Evolutionary conservation across 331 rosid genomes (phyloP).

Genomic region (Saraca asoca): DNA sequence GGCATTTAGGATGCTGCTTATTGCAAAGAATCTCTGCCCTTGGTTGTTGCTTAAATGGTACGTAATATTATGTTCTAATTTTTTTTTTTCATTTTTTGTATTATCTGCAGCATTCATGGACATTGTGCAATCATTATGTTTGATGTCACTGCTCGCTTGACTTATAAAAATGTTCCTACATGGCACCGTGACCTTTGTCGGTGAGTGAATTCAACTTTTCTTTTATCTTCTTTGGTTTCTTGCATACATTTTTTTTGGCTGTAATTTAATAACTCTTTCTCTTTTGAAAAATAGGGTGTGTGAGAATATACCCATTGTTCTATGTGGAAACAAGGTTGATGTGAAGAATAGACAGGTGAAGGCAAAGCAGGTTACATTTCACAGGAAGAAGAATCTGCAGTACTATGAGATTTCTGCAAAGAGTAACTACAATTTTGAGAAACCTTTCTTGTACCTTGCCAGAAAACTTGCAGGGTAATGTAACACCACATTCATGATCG

Average conservation of each 20-base stretch:
- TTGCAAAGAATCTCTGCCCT: no score
- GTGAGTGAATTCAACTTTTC: slow-evolving; percentile 32
- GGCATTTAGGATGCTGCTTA: no score
- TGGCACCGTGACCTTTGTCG: slow-evolving; percentile 76
- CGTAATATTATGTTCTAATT: background rate
- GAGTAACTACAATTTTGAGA: slow-evolving; percentile 74
- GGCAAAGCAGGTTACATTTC: slow-evolving; percentile 74
- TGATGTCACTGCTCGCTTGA: slow-evolving; percentile 66
- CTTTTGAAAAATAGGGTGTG: slow-evolving; percentile 49
- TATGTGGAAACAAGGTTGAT: slow-evolving; percentile 78
- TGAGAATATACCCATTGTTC: slow-evolving; percentile 73
- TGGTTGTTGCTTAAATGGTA: background rate
- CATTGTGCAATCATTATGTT: slow-evolving; percentile 75
- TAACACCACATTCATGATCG: background rate
- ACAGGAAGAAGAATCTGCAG: slow-evolving; percentile 74
- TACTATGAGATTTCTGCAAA: slow-evolving; percentile 77
- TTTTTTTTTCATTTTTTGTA: background rate
- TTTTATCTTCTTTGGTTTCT: background rate
- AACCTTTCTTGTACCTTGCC: slow-evolving; percentile 70
- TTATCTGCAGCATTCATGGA: slow-evolving; percentile 59
- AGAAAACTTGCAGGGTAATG: slow-evolving; percentile 71
- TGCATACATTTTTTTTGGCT: background rate
- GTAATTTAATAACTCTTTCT: background rate
- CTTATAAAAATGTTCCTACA: slow-evolving; percentile 70
- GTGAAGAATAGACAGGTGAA: slow-evolving; percentile 76